Evolutionary conservation across 192 early-diverging fungal species (phyloP).

Genomic region (Coemansia sp.): DNA sequence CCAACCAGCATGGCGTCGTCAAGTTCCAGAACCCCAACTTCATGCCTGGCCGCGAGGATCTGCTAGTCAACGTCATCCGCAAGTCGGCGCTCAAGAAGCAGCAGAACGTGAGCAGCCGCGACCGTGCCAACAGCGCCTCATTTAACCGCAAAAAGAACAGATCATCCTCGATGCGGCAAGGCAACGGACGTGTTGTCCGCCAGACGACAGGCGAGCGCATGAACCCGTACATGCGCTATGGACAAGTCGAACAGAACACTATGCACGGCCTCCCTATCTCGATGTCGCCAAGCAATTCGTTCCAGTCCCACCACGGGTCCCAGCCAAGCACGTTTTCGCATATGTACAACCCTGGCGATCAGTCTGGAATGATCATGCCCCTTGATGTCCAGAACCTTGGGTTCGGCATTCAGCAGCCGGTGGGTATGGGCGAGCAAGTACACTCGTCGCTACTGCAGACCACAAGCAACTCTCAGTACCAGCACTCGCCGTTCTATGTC

Average conservation of each 20-base stretch:
- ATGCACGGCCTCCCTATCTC: slow-evolving; percentile 28
- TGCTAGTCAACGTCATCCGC: slow-evolving; percentile 40
- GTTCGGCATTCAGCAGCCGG: slow-evolving; percentile 15
- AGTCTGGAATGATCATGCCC: slow-evolving; percentile 29
- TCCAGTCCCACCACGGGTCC: slow-evolving; percentile 24
- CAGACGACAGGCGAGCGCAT: slow-evolving; percentile 35
- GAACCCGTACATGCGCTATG: slow-evolving; percentile 35
- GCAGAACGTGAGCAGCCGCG: slow-evolving; percentile 19
- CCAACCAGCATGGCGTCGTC: slow-evolving; percentile 37
- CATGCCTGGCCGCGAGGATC: slow-evolving; percentile 36
- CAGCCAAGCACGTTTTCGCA: slow-evolving; percentile 5
- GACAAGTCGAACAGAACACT: slow-evolving; percentile 6
- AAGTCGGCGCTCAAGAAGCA: slow-evolving; percentile 50
- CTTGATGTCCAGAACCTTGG: slow-evolving; percentile 26
- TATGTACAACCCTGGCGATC: slow-evolving; percentile 15
- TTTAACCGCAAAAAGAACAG: slow-evolving; percentile 28
- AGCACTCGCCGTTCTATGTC: slow-evolving; percentile 32
- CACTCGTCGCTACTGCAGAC: slow-evolving; percentile 24
- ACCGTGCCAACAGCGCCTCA: slow-evolving; percentile 9
- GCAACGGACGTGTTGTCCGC: slow-evolving; percentile 21
- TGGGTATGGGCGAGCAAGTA: slow-evolving; percentile 21
- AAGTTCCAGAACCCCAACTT: slow-evolving; percentile 50
- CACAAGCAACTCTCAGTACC: slow-evolving; percentile 5
- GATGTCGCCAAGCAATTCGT: slow-evolving; percentile 11
- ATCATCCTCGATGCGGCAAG: slow-evolving; percentile 29